Base-by-base conservation (phyloP, 192 early-diverging fungal species). In the Coemansia sp. region DNA sequence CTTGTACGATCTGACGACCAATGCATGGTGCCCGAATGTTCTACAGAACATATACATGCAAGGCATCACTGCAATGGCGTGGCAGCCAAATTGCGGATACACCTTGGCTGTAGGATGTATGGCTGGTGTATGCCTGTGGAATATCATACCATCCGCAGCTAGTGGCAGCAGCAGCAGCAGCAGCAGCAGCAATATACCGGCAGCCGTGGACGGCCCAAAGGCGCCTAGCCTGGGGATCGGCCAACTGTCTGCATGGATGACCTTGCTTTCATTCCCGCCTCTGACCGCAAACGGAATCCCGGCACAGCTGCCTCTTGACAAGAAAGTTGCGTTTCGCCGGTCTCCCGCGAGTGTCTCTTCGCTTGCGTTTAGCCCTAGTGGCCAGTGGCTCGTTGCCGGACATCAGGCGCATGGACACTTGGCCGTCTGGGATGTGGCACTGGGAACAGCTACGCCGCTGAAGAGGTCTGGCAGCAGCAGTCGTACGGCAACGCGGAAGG, bases 1-100 rank as follows among this genome's bases (percentile, higher is more conserved):
- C 72, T 58, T 94, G 18, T 94, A 92, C 62, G 89, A 93, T 63
- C 62, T 88, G 46, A 82, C 80, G 0, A 71, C 67, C 49, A 87
- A 88, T 61, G 69, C 82, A 21, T 85, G 79, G 75, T 78, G 83
- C 69, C 45, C 80, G 1, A 85, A 77, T 51, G 51, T 73, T 4
- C 66, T 85, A 23, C 71, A 77, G 35, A 78, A 81, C 53, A 56
- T 61, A 12, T 70, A 74, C 56, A 79, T 80, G 75, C 63, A 70
- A 23, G 75, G 72, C 0, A 85, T 85, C 11, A 77, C 83, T 1
- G 62, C 64, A 18, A 66, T 85, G 72, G 75, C 75, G 16, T 85
- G 83, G 83, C 73, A 85, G 65, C 83, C 83, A 2, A 77, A 75
- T 52, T 60, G 66, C 15, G 83, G 77, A 5, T 73, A 77, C 43